These are phyloP conservation scores for Coemansia sp. DNA, from an alignment of 192 early-diverging fungal genomes.

Conservation along the genomic window DNA sequence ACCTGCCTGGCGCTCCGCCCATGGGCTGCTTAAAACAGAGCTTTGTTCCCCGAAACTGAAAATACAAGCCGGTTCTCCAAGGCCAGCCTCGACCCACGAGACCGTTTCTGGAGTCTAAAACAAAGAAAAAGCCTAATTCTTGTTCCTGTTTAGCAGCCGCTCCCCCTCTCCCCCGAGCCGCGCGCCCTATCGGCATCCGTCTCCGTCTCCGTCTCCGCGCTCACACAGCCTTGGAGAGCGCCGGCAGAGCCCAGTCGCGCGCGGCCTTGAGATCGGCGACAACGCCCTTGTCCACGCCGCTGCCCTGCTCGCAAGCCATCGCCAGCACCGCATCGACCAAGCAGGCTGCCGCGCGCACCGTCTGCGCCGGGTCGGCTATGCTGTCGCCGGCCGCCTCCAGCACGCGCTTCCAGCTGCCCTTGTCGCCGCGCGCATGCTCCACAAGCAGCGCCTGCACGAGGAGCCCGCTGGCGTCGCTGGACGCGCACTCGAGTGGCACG, in stretches of 20 bases:
- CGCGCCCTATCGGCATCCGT: too few relatives aligned
- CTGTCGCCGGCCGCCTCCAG: slow-evolving; percentile 17
- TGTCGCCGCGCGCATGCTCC: slow-evolving; percentile 16
- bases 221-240: slow-evolving; percentile 12
- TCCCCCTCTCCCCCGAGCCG: too few relatives aligned
- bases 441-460: slow-evolving; percentile 36
- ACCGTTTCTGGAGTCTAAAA: background rate
- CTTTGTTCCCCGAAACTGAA: background rate
- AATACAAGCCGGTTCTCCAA: background rate
- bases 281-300: slow-evolving; percentile 9
- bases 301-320: slow-evolving; percentile 16
- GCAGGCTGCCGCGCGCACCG: slow-evolving; percentile 19
- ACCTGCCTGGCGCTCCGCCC: background rate
- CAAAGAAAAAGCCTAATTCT: background rate
- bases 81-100: too few relatives aligned
- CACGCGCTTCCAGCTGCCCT: slow-evolving; percentile 30
- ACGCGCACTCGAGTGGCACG: slow-evolving; percentile 35
- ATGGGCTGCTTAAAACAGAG: background rate
- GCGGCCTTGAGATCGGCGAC: slow-evolving; percentile 14
- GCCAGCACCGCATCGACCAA: slow-evolving; percentile 36
- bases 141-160: too few relatives aligned
- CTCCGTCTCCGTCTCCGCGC: too few relatives aligned
- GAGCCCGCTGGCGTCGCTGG: slow-evolving; percentile 26
- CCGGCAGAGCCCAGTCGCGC: slow-evolving; percentile 26
- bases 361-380: slow-evolving; percentile 18